phyloP scores from a whole-genome alignment of 192 early-diverging fungal genomes.

The Podila clonocystis region DNA sequence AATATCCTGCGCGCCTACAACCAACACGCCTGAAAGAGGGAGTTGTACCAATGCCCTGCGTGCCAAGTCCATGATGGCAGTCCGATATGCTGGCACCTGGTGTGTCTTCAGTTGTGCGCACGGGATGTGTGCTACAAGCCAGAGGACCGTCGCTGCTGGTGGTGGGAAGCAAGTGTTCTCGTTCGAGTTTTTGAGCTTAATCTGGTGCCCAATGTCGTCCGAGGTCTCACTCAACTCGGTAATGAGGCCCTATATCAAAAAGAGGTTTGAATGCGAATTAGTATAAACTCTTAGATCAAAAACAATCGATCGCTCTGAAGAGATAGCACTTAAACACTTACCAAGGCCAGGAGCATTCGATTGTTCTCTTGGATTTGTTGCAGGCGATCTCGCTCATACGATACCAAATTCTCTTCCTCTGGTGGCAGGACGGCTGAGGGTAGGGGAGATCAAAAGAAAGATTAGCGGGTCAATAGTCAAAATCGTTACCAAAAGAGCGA shows the following conservation, averaged over 20 bases:
- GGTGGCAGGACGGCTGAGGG: conserved; percentile 22
- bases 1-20: conserved; percentile 78
- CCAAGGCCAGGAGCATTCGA: conserved; percentile 63
- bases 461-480: background rate
- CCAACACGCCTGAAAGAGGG: conserved; percentile 69
- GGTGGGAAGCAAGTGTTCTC: conserved; percentile 28
- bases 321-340: conserved; percentile 42
- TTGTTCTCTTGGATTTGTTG: conserved; percentile 72
- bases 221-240: conserved; percentile 84
- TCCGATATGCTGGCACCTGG: conserved; percentile 69
- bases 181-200: conserved; percentile 61
- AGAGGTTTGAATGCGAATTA: no score
- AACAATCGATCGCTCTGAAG: no score
- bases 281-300: no score
- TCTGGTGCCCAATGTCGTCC: conserved; percentile 77
- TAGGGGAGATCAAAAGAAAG: background rate
- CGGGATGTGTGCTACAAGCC: conserved; percentile 72
- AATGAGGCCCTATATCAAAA: conserved; percentile 66
- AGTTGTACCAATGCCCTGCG: conserved; percentile 64
- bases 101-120: conserved; percentile 50
- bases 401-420: conserved; percentile 57
- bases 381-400: conserved; percentile 66
- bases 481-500: background rate
- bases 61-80: conserved; percentile 69
- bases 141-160: conserved; percentile 61